These are phyloP conservation scores for Cicer cuneatum DNA, from an alignment of 306 rosid genomes.

Conservation along the genomic window DNA sequence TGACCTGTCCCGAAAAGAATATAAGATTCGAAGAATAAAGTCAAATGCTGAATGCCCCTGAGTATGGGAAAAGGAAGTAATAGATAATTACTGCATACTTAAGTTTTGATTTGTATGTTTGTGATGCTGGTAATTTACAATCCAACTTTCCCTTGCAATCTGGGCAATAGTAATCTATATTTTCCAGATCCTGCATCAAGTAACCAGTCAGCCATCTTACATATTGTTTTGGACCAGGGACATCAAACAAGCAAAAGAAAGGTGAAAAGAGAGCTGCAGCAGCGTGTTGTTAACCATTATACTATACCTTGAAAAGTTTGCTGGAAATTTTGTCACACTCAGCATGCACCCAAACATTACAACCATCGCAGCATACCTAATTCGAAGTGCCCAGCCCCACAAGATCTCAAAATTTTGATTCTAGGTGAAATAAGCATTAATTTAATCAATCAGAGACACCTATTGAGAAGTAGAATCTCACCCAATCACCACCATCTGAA, in stretches of 20 bases:
- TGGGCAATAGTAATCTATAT: constrained; percentile 78
- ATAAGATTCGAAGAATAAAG: constrained; percentile 41
- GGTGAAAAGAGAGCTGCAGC: constrained; percentile 25
- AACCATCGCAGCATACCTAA: constrained; percentile 93
- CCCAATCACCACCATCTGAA: constrained; percentile 93
- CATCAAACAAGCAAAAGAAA: constrained; percentile 35
- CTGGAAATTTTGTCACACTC: constrained; percentile 81
- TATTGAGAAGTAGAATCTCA: constrained; percentile 53
- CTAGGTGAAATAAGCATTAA: constrained; percentile 16
- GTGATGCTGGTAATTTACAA: constrained; percentile 49
- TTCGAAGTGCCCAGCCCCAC: constrained; percentile 40
- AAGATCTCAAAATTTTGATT: constrained; percentile 44
- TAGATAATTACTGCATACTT: constrained; percentile 52
- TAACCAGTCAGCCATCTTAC: constrained; percentile 35
- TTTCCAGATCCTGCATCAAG: constrained; percentile 68
- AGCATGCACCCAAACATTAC: constrained; percentile 97
- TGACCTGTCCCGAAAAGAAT: constrained; percentile 57
- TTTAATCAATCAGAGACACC: constrained; percentile 31
- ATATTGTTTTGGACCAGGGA: constrained; percentile 34
- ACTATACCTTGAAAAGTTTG: constrained; percentile 67
- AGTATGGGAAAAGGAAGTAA: constrained; percentile 33
- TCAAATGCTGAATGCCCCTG: constrained; percentile 5
- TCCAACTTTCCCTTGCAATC: constrained; percentile 71
- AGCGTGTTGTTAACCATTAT: constrained; percentile 17
- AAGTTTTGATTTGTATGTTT: constrained; percentile 50